phyloP scores from a whole-genome alignment of 1,284 basidiomycete species.

The Coriolopsis trogii region DNA sequence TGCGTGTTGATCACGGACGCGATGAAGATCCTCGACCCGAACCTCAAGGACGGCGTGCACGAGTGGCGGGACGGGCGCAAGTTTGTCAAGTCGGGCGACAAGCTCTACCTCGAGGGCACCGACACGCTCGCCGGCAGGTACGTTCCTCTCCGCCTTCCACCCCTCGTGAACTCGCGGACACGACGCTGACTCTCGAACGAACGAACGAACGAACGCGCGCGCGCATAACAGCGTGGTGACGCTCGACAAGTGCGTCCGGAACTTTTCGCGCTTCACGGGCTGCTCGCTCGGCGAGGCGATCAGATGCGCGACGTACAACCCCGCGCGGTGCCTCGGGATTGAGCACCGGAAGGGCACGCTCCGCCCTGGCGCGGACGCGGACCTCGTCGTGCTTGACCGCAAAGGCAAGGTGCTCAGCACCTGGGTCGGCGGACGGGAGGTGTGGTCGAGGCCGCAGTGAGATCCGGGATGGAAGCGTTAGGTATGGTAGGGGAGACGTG shows the following conservation, averaged over 20 bases:
- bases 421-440: conserved; percentile 80
- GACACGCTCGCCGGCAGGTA: conserved; percentile 86
- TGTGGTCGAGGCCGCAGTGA: conserved; percentile 49
- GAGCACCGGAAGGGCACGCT: conserved; percentile 80
- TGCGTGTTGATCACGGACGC: conserved; percentile 91
- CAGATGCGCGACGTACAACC: conserved; percentile 82
- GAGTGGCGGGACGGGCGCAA: conserved; percentile 83
- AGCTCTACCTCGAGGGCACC: conserved; percentile 83
- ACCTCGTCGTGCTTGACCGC: conserved; percentile 75
- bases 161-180: not conserved
- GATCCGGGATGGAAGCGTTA: not conserved
- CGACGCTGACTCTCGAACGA: no score
- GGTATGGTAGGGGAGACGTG: not conserved
- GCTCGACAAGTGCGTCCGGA: conserved; percentile 81
- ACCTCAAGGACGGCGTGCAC: conserved; percentile 81
- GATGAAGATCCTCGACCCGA: conserved; percentile 86
- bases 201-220: no score
- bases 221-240: conserved; percentile 86
- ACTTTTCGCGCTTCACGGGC: conserved; percentile 82
- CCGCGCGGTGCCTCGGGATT: conserved; percentile 82
- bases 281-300: conserved; percentile 84
- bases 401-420: conserved; percentile 73
- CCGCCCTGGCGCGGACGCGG: conserved; percentile 80
- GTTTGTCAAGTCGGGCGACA: conserved; percentile 81
- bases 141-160: conserved; percentile 8